phyloP scores from a whole-genome alignment of 371 early-diverging fungal species.

The Haplosporangium sp. region DNA sequence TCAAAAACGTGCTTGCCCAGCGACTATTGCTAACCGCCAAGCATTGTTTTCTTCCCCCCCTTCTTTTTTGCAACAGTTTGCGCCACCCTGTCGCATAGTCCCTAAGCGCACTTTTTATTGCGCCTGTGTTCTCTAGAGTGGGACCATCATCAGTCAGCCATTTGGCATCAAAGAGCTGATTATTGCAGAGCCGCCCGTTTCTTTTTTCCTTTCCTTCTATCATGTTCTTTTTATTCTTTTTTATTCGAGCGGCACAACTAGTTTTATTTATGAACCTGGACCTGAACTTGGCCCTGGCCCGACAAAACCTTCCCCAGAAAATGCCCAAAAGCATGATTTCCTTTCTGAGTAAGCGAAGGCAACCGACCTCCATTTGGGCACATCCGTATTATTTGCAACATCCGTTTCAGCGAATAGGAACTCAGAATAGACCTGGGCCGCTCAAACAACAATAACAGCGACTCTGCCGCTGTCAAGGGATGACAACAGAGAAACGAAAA shows the following conservation, averaged over 20 bases:
- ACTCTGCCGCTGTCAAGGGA: not conserved
- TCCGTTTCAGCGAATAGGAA: constrained; percentile 28
- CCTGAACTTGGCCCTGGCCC: no score
- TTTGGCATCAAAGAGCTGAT: not conserved
- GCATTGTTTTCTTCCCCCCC: not conserved
- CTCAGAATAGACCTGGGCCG: not conserved
- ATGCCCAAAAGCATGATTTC: constrained; percentile 8
- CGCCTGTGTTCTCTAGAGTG: not conserved
- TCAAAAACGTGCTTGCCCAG: no score
- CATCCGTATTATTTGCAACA: not conserved
- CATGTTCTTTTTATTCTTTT: no score
- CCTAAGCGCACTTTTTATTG: not conserved
- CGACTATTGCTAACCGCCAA: no score
- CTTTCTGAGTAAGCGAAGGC: constrained; percentile 6
- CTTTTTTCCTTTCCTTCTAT: not conserved
- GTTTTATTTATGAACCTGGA: no score
- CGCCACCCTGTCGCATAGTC: not conserved
- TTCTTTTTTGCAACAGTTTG: not conserved
- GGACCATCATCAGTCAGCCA: not conserved
- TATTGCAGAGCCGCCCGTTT: not conserved
- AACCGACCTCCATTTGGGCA: constrained; percentile 16
- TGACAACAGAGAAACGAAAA: not conserved
- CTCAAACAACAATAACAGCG: not conserved
- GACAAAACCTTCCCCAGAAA: no score
- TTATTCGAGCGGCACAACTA: not conserved